Evolutionary conservation across 169 alveolate genomes (phyloP).

Genomic region (Plasmodium sp.): DNA sequence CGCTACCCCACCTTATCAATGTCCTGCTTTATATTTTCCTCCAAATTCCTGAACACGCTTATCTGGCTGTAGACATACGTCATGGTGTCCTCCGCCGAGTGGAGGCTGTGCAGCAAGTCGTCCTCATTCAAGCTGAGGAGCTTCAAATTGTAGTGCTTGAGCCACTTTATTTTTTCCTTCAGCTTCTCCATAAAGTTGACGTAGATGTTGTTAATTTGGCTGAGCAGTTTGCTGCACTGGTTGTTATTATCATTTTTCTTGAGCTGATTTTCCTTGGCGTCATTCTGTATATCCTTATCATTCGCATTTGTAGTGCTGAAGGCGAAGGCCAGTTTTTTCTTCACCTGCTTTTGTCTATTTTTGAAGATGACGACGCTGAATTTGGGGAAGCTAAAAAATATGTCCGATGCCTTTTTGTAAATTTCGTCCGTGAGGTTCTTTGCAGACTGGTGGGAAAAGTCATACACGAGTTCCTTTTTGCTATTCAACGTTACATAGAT

Average conservation of each 20-base stretch:
- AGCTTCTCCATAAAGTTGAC: slow-evolving; percentile 69
- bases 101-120: slow-evolving; percentile 21
- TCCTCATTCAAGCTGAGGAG: slow-evolving; percentile 29
- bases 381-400: slow-evolving; percentile 37
- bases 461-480: slow-evolving; percentile 40
- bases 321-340: slow-evolving; percentile 57
- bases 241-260: slow-evolving; percentile 61
- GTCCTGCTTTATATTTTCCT: slow-evolving; percentile 59
- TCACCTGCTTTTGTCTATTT: slow-evolving; percentile 70
- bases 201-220: slow-evolving; percentile 60
- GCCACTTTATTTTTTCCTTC: slow-evolving; percentile 71
- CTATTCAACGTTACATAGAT: slow-evolving; percentile 51
- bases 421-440: slow-evolving; percentile 67
- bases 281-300: slow-evolving; percentile 23
- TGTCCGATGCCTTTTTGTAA: slow-evolving; percentile 71
- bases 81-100: slow-evolving; percentile 66
- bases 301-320: slow-evolving; percentile 36
- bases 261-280: slow-evolving; percentile 7
- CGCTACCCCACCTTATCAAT: slow-evolving; percentile 32
- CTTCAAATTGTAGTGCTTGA: slow-evolving; percentile 57
- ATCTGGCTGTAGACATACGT: slow-evolving; percentile 50
- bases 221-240: slow-evolving; percentile 55
- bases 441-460: slow-evolving; percentile 61
- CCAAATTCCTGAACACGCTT: slow-evolving; percentile 43
- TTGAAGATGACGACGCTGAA: slow-evolving; percentile 48